Conservation (phyloP, 208 protist genomes). For the Trypanosoma lewisi region DNA sequence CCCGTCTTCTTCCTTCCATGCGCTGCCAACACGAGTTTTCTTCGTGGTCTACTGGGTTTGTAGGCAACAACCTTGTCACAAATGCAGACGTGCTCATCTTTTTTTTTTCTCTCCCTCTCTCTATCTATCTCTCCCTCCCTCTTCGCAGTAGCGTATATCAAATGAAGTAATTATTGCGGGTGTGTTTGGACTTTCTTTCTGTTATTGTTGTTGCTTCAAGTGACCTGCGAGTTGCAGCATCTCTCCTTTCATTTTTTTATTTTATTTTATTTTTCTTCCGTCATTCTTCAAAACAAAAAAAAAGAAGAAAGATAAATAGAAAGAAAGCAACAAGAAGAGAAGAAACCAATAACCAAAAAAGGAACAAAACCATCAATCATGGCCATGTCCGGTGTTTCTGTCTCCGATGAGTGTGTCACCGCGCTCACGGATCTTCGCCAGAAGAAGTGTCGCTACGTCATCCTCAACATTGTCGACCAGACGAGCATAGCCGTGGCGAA, state of each 20-base stretch:
- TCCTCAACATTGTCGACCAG: slow-evolving; percentile 83
- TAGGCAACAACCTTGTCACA: slow-evolving; percentile 4
- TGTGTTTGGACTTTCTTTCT: slow-evolving; percentile 6
- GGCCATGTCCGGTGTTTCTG: slow-evolving; percentile 87
- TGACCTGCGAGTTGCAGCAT: background rate
- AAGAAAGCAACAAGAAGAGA: slow-evolving; percentile 3
- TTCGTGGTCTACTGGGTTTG: slow-evolving; percentile 37
- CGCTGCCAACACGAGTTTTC: slow-evolving; percentile 38
- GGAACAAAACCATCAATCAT: slow-evolving; percentile 29
- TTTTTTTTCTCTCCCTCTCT: slow-evolving; percentile 19
- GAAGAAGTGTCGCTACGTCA: slow-evolving; percentile 79
- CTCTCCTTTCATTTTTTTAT: background rate
- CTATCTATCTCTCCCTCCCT: slow-evolving; percentile 10
- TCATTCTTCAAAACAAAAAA: background rate
- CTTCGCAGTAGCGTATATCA: background rate
- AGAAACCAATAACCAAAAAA: background rate
- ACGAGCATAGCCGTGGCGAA: slow-evolving; percentile 79
- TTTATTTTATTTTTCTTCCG: background rate
- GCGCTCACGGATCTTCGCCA: slow-evolving; percentile 82
- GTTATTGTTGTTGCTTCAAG: background rate
- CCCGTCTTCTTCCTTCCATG: slow-evolving; percentile 34
- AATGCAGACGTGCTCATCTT: slow-evolving; percentile 1
- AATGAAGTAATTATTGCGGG: too few relatives aligned
- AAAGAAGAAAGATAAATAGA: slow-evolving; percentile 1
- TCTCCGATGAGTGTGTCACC: slow-evolving; percentile 54